Evolutionary conservation across 2,329 filamentous ascomycete genomes (phyloP), one percentile per base, ranked within the genome.

Genomic region (Fusarium dimerum): DNA sequence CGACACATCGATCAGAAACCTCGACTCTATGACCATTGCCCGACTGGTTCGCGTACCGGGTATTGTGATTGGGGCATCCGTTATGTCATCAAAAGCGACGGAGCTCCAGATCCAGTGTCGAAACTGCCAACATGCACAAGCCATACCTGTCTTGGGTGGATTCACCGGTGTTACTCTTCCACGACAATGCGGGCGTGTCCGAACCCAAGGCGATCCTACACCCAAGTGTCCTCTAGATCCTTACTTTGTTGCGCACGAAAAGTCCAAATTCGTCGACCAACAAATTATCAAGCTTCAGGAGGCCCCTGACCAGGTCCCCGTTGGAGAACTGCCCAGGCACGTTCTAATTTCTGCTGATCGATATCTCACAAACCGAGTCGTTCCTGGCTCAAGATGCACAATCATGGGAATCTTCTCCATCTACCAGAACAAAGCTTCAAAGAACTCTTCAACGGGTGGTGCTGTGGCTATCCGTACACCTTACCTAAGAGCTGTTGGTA

Each of bases 331-430:
- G 45, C 94, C 94, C 3, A 83, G 94, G 40, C 94, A 99, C 65
- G 95, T 99, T 43, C 83, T 97, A 56, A 90, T 99, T 55, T 96
- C 92, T 0, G 94, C 94, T n/a, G 94, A 99, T 68, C 84, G 94
- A 48, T 97, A 97, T 68, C 78, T 99, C 43, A 94, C 93, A 11
- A 99, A 99, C 69, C 85, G 92, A 47, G 94, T 99, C 3, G 92
- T 99, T 4, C 94, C 94, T 6, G 94, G 94, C 30, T 95, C 93
- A 46, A 83, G 93, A 69, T 99, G 94, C 71, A 96, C 92, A 3
- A 82, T 99, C 16, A 97, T 94, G 84, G 94, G 94, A 17, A 91
- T 99, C 34, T 99, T 97, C 76, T 97, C 93, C 30, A 97, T 97
- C 67, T 99, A 97, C 72, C 91, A 97, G 71, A 89, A 88, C 63